Conservation (phyloP, 805 yeast species). For the Sugiyamaella boreocaroliniensis region DNA sequence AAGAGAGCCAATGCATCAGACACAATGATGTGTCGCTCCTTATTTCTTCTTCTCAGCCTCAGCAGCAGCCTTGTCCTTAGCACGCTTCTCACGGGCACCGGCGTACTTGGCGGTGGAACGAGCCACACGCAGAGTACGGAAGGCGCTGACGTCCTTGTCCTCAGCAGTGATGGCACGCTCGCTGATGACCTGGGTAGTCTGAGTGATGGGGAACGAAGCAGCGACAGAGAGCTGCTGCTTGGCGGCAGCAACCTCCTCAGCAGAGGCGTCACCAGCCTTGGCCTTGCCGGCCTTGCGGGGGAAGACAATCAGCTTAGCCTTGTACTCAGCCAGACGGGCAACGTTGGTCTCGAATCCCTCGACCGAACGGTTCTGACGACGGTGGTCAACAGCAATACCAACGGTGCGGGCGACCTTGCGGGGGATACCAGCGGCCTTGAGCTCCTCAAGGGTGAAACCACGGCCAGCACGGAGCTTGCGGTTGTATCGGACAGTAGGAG, state of each 20-base stretch:
- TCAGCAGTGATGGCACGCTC: slow-evolving; percentile 79
- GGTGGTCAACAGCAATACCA: slow-evolving; percentile 99
- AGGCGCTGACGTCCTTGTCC: slow-evolving; percentile 71
- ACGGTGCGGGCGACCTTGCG: slow-evolving; percentile 95
- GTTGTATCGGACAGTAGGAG: slow-evolving; percentile 98
- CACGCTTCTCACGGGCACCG: slow-evolving; percentile 98
- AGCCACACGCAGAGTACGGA: slow-evolving; percentile 91
- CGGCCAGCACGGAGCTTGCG: slow-evolving; percentile 99
- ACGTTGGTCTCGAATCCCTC: slow-evolving; percentile 94
- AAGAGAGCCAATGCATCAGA: not conserved
- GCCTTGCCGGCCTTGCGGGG: slow-evolving; percentile 80
- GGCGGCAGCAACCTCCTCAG: slow-evolving; percentile 58
- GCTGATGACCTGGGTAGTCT: slow-evolving; percentile 61
- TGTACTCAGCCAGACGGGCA: slow-evolving; percentile 93
- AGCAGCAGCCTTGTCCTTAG: slow-evolving; percentile 95
- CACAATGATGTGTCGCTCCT: slow-evolving; percentile 23
- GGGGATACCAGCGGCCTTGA: slow-evolving; percentile 94
- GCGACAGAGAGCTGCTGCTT: slow-evolving; percentile 64
- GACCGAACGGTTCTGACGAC: slow-evolving; percentile 97
- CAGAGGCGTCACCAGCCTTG: slow-evolving; percentile 39
- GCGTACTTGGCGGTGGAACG: slow-evolving; percentile 88
- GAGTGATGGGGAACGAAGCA: slow-evolving; percentile 87
- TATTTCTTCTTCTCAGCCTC: slow-evolving; percentile 99
- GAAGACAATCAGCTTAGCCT: slow-evolving; percentile 90
- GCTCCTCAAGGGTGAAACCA: slow-evolving; percentile 97